Evolutionary conservation across 805 yeast species (phyloP).

Genomic region (Candida manassasensis): DNA sequence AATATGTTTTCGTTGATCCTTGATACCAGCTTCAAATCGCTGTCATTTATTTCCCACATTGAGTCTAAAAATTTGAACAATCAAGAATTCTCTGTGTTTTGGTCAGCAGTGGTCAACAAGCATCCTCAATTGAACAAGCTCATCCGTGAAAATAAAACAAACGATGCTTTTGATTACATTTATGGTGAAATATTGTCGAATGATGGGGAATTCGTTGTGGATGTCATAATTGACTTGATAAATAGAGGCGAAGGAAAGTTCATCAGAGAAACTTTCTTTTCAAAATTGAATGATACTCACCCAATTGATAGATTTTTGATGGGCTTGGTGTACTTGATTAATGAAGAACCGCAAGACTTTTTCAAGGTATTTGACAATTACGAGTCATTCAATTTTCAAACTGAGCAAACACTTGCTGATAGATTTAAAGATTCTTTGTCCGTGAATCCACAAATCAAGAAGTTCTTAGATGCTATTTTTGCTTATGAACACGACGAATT

Average conservation of each 20-base stretch:
- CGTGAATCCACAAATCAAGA: slow-evolving; percentile 12
- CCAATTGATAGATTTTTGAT: slow-evolving; percentile 25
- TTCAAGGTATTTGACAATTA: slow-evolving; percentile 20
- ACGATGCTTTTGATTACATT: slow-evolving; percentile 25
- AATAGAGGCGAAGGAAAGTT: slow-evolving; percentile 32
- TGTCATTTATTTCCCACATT: slow-evolving; percentile 10
- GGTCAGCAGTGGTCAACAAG: slow-evolving; percentile 22
- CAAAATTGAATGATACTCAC: slow-evolving; percentile 33
- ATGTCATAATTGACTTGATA: slow-evolving; percentile 26
- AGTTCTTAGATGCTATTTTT: slow-evolving; percentile 20
- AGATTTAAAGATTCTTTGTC: slow-evolving; percentile 13
- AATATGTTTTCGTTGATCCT: slow-evolving; percentile 17
- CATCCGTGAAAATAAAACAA: slow-evolving; percentile 15
- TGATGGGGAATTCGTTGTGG: slow-evolving; percentile 30
- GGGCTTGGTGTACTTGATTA: slow-evolving; percentile 31
- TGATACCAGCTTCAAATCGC: slow-evolving; percentile 20
- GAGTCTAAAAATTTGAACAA: slow-evolving; percentile 10
- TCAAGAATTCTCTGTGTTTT: slow-evolving; percentile 26
- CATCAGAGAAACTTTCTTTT: slow-evolving; percentile 38
- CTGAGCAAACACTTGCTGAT: slow-evolving; percentile 8
- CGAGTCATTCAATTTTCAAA: slow-evolving; percentile 14
- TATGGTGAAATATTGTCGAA: slow-evolving; percentile 13
- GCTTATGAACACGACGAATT: slow-evolving; percentile 9
- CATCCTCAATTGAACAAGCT: slow-evolving; percentile 15
- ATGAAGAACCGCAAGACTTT: slow-evolving; percentile 21